Percentiles rank a stretch among this genome's conserved stretches.
Evolutionary conservation across 2,329 filamentous ascomycete genomes (phyloP).

Genomic region (Fusarium avenaceum): DNA sequence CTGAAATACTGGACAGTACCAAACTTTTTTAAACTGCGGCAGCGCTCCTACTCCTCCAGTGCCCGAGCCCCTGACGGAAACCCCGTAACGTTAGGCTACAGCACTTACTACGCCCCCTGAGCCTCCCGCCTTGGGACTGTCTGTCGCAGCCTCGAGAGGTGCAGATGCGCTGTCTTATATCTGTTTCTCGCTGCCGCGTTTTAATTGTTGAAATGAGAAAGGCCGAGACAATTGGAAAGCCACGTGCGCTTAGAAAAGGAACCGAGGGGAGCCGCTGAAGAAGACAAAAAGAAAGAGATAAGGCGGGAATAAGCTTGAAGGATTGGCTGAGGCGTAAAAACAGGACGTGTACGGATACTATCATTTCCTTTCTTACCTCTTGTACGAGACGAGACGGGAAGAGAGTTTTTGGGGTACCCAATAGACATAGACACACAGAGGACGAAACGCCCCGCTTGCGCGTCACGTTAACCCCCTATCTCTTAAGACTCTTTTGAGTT

Average conservation of each 20-base stretch:
- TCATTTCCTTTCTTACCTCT: conserved; percentile 33
- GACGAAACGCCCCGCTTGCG: conserved; percentile 27
- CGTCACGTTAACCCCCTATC: conserved; percentile 32
- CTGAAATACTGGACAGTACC: neutral
- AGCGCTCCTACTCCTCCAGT: conserved; percentile 7
- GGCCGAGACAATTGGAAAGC: conserved; percentile 7
- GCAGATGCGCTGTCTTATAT: neutral
- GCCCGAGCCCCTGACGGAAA: neutral
- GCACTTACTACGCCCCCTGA: neutral
- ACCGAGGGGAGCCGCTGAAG: neutral
- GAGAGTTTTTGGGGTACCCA: conserved; percentile 14
- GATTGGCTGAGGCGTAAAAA: conserved; percentile 11
- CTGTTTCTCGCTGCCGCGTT: neutral
- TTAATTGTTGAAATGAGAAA: neutral
- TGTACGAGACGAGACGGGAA: conserved; percentile 2
- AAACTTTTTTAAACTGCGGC: conserved; percentile 6
- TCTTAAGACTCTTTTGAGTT: neutral
- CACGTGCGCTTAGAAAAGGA: conserved; percentile 2
- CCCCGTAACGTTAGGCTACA: neutral
- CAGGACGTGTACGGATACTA: conserved; percentile 3
- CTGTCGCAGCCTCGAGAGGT: neutral
- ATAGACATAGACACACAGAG: neutral
- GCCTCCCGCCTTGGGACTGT: neutral
- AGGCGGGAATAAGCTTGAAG: conserved; percentile 4
- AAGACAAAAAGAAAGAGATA: neutral